Evolutionary conservation across 1,284 basidiomycete species (phyloP), one percentile per base, ranked within the genome.

Genomic region (Ceratobasidium sp.): DNA sequence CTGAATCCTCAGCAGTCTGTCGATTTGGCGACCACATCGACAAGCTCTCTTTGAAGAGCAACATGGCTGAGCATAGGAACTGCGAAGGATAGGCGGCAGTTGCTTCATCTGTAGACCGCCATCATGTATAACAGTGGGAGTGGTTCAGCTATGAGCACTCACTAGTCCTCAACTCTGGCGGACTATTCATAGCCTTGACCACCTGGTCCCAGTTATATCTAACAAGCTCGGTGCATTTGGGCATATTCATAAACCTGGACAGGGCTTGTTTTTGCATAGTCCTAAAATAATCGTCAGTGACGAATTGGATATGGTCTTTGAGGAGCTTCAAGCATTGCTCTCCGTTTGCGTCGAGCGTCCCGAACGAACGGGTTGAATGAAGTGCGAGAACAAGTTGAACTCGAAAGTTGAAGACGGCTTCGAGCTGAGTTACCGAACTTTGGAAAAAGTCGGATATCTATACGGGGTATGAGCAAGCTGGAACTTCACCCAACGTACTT

Each of bases 1-100:
- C 84, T 74, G 85, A 85, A 74, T 84, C 83, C 71, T 88, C 90
- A n/a, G 89, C 89, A 74, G 87, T 85, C 76, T 87, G 88, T 69
- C 86, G 84, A 26, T 82, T 80, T 3, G 88, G 86, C 1, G 88
- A 85, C 90, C 91, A 93, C 77, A 89, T 89, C 21, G 87, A 84
- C 23, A 93, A 83, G 74, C 87, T 91, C 73, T 96, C 94, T 78
- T 93, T 94, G 83, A 96, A 95, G 2, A 97, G 81, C 1, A 92
- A 88, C 88, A 97, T 90, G 0, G 91, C 92, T 76, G 95, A 91
- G 0, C 96, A 90, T 70, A 96, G 83, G 78, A 94, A 91, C 4
- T 90, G 87, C n/a, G 91, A 83, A 30, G 92, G 92, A 78, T 88
- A 92, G 0, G 89, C 80, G 0, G 88, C 89, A 32, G 74, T 74